A percentile compares a stretch with the other conserved stretches of the same genome.
phyloP scores from a whole-genome alignment of 768 basidiomycete genomes.

The Termitomyces sp. region DNA sequence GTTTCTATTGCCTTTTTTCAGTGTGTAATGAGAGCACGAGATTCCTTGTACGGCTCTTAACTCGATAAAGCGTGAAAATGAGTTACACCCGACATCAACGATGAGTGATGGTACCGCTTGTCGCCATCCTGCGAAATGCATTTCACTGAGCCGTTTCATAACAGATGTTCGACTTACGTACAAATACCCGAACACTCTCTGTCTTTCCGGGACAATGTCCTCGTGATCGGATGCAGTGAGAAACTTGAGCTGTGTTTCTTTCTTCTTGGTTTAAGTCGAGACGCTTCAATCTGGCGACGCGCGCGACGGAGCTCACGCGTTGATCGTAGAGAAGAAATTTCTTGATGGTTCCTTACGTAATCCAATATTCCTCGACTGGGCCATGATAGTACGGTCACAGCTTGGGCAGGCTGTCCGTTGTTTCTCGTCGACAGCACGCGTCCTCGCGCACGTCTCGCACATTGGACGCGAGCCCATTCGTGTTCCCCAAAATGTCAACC shows the following conservation, averaged over 20 bases:
- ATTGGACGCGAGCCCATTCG: conserved; percentile 57
- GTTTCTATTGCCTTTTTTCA: neutral
- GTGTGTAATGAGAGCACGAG: neutral
- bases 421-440: conserved; percentile 46
- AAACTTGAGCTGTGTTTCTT: neutral
- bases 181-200: conserved; percentile 26
- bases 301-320: conserved; percentile 22
- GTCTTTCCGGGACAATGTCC: neutral
- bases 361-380: neutral
- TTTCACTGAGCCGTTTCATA: neutral
- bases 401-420: conserved; percentile 27
- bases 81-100: neutral
- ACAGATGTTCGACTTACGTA: neutral
- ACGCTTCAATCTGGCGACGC: conserved; percentile 83
- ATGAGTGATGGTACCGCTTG: neutral
- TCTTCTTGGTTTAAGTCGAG: conserved; percentile 28
- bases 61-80: neutral
- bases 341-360: conserved; percentile 4
- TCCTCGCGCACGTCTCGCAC: conserved; percentile 57
- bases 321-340: neutral
- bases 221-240: too few relatives aligned
- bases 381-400: conserved; percentile 29
- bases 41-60: neutral
- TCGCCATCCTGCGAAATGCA: conserved; percentile 15
- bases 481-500: conserved; percentile 35